phyloP scores from a whole-genome alignment of 768 basidiomycete genomes.

The Mycena indigotica region DNA sequence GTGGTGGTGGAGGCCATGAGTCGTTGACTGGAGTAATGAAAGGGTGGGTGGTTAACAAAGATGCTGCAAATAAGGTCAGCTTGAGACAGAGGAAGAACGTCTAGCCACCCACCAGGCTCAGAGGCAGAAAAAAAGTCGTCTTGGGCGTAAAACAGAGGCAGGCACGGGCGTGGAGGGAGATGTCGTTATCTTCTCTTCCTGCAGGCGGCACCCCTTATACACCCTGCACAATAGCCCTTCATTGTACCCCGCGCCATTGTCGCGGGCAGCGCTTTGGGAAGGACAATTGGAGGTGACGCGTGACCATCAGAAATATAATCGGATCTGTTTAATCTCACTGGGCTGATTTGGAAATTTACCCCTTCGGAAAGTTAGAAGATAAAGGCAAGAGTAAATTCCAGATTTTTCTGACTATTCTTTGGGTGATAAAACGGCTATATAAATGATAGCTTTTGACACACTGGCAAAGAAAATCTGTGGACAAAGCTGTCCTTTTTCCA shows the following conservation, averaged over 20 bases:
- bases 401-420: too few relatives aligned
- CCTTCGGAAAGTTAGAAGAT: too few relatives aligned
- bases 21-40: background rate
- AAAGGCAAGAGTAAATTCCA: too few relatives aligned
- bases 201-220: background rate
- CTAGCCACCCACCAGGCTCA: background rate
- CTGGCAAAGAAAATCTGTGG: too few relatives aligned
- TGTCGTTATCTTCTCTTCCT: too few relatives aligned
- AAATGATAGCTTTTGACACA: too few relatives aligned
- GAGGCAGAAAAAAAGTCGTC: background rate
- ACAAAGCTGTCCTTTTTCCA: too few relatives aligned
- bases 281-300: background rate
- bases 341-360: too few relatives aligned
- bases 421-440: too few relatives aligned
- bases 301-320: background rate
- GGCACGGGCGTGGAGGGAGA: background rate
- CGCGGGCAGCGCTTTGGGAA: background rate
- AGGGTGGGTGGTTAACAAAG: background rate
- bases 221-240: background rate
- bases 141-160: background rate
- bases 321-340: too few relatives aligned
- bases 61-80: background rate
- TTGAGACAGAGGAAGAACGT: background rate
- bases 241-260: background rate
- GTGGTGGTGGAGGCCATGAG: background rate